Conservation (phyloP, 345 rosid species). For the Pistacia vera region DNA sequence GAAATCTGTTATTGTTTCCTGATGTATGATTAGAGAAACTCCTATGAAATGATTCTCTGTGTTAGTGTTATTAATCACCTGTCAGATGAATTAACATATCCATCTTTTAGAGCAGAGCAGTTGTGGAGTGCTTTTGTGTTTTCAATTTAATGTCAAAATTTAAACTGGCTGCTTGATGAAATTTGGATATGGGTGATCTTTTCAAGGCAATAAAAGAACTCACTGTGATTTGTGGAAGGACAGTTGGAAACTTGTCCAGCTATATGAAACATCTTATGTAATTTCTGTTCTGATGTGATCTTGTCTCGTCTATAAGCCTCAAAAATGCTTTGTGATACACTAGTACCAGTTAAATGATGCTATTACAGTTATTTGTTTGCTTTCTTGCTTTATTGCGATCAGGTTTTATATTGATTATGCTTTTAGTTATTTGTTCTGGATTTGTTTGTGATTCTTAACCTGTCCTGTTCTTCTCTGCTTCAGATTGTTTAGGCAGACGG, state of each 20-base stretch:
- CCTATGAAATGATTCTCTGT: not conserved
- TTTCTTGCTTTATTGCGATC: conserved; percentile 1
- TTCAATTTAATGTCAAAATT: not conserved
- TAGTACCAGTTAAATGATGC: not conserved
- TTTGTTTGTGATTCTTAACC: conserved; percentile 20
- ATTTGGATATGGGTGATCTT: not conserved
- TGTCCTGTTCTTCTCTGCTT: conserved; percentile 24
- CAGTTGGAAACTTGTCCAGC: not conserved
- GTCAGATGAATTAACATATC: not conserved
- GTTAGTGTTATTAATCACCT: not conserved
- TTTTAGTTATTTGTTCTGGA: conserved; percentile 12
- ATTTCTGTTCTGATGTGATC: not conserved
- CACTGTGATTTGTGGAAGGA: not conserved
- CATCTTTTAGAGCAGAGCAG: not conserved
- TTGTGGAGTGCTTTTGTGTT: not conserved
- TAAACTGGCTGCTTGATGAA: not conserved
- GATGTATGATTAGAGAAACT: not conserved
- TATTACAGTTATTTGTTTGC: not conserved
- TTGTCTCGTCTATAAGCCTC: not conserved
- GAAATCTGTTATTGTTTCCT: not conserved
- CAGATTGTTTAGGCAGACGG: conserved; percentile 99
- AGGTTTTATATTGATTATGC: conserved; percentile 4
- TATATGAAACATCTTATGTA: not conserved
- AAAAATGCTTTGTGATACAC: not conserved
- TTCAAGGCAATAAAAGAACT: not conserved